A percentile compares a stretch with the other conserved stretches of the same genome.
Conservation (phyloP, 2,329 filamentous ascomycete genomes). For the Ophiostoma sp. region DNA sequence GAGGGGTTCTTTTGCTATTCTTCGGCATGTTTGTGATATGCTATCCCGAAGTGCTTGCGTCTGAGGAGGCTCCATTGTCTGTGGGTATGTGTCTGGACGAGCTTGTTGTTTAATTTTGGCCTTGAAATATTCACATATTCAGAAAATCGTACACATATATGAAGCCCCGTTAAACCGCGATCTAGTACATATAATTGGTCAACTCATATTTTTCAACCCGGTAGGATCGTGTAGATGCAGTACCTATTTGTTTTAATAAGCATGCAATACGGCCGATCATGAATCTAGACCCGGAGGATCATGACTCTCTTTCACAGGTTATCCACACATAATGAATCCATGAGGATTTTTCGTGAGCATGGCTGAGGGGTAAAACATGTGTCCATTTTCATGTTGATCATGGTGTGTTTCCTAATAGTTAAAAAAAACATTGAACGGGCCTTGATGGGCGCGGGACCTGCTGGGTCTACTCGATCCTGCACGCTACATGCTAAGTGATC, state of each 20-base stretch:
- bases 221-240: background rate
- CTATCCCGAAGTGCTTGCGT: background rate
- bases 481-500: background rate
- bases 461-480: background rate
- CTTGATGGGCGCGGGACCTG: background rate
- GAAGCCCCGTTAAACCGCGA: background rate
- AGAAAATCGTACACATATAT: background rate
- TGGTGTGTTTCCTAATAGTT: background rate
- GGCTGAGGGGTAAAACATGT: background rate
- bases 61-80: background rate
- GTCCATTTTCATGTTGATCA: background rate
- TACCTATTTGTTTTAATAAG: background rate
- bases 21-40: background rate
- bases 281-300: background rate
- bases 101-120: background rate
- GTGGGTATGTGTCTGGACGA: background rate
- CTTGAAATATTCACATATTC: background rate
- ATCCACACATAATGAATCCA: background rate
- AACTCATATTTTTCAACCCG: background rate
- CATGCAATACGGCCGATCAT: background rate
- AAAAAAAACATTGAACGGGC: background rate
- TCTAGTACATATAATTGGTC: background rate
- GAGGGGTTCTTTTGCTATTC: no score
- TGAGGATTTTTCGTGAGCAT: background rate
- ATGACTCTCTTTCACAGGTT: background rate